Evolutionary conservation across 176 grass and related monocot species (phyloP), one percentile per base, ranked within the genome.

Genomic region (Musa acuminata): DNA sequence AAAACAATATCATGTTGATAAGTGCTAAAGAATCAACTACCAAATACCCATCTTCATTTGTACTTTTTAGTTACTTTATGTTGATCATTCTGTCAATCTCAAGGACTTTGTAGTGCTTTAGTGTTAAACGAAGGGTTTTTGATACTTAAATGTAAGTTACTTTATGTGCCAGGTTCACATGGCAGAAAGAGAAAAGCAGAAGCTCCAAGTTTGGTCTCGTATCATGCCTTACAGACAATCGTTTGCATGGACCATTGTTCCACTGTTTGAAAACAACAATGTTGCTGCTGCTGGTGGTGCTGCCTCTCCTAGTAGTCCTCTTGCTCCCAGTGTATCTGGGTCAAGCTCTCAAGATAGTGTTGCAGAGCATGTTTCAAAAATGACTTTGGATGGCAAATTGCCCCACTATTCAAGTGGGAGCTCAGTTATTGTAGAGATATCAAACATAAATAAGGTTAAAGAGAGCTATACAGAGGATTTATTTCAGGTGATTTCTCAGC

Each of bases 391-490:
- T 71, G 86, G 91, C 82, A 99, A 91, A 74, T 78, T 91, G 29
- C 86, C 87, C 50, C 90, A 89, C 66, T 87, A 87, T 75, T 99
- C 95, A 74, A 91, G 76, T 87, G 88, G 95, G 86, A 91, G 90
- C 69, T 85, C 90, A 20, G 91, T 99, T 81, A 89, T 86, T 75
- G 86, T 94, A 8, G 95, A 99, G 79, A 91, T 99, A 84, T 89
- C 95, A 84, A 99, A 89, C 78, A 81, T 99, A 82, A 94, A 91
- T 74, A 99, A 99, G 86, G 91, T 91, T 82, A 99, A 99, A 83
- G 95, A 99, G 84, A 87, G 88, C 82, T 99, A 99, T 54, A 99
- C 92, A 55, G 91, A 99, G 76, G 95, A 94, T 51, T 94, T 88
- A 62, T 81, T 99, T 90, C 95, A 94, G 78, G 95, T 99, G 82